These are phyloP conservation scores for Xylariaceae sp. DNA, from an alignment of 2,329 filamentous ascomycete genomes.

Conservation along the genomic window DNA sequence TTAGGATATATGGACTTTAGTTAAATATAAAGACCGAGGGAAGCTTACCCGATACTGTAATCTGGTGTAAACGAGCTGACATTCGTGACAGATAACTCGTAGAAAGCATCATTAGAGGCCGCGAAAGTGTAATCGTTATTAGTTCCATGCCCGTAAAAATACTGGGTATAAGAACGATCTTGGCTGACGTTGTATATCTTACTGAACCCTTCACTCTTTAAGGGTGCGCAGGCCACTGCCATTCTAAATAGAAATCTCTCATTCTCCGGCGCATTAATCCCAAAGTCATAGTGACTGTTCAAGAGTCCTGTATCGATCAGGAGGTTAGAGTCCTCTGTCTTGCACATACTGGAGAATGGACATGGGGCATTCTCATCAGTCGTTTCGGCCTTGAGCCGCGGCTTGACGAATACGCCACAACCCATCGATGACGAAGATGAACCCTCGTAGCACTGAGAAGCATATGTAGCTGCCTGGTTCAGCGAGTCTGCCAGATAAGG, in stretches of 20 bases:
- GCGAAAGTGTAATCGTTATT: no score
- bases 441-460: conserved; percentile 33
- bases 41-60: no score
- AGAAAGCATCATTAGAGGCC: no score
- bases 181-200: no score
- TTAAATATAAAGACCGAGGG: no score
- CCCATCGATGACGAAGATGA: background rate
- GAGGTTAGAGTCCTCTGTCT: conserved; percentile 2
- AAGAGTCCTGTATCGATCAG: conserved; percentile 29
- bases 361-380: conserved; percentile 22
- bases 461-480: conserved; percentile 24
- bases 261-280: conserved; percentile 29
- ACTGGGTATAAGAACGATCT: no score
- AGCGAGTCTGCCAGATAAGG: conserved; percentile 1
- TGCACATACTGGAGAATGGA: conserved; percentile 32
- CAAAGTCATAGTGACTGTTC: conserved; percentile 30
- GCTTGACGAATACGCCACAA: conserved; percentile 3
- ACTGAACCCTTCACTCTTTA: conserved; percentile 5
- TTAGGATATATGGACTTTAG: no score
- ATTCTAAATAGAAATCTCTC: conserved; percentile 21
- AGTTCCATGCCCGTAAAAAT: no score
- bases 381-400: background rate
- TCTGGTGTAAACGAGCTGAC: no score
- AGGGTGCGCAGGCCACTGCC: conserved; percentile 11
- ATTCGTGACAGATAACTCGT: no score